Conservation (phyloP, 192 early-diverging fungal species). For the Coemansia umbellata region DNA sequence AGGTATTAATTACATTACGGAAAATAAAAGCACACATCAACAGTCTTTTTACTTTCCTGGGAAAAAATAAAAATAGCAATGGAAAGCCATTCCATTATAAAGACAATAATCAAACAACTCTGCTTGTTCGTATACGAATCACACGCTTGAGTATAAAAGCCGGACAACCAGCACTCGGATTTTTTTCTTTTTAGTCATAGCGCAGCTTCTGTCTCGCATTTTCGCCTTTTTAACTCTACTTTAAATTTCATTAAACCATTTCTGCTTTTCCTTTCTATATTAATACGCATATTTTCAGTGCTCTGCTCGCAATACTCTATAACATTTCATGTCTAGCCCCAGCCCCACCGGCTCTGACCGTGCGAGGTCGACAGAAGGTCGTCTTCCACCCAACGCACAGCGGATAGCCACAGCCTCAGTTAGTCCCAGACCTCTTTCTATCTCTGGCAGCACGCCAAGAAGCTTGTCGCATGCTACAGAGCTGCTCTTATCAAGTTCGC, state of each 20-base stretch:
- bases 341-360: constrained; percentile 1
- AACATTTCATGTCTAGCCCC: constrained; percentile 6
- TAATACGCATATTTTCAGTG: neutral
- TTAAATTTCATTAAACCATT: too few relatives aligned
- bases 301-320: too few relatives aligned
- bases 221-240: neutral
- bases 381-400: constrained; percentile 40
- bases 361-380: neutral
- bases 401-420: constrained; percentile 6
- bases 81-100: too few relatives aligned
- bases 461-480: constrained; percentile 31
- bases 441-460: constrained; percentile 6
- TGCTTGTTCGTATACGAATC: too few relatives aligned
- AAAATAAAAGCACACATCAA: too few relatives aligned
- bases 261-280: neutral
- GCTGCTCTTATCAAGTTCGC: constrained; percentile 22
- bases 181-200: neutral
- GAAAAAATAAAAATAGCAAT: too few relatives aligned
- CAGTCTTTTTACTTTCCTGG: too few relatives aligned
- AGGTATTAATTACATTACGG: too few relatives aligned
- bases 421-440: constrained; percentile 8
- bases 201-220: neutral
- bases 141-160: too few relatives aligned
- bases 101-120: too few relatives aligned
- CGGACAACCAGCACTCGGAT: too few relatives aligned